Conservation (phyloP, 805 yeast species). For the Metschnikowia sp. region DNA sequence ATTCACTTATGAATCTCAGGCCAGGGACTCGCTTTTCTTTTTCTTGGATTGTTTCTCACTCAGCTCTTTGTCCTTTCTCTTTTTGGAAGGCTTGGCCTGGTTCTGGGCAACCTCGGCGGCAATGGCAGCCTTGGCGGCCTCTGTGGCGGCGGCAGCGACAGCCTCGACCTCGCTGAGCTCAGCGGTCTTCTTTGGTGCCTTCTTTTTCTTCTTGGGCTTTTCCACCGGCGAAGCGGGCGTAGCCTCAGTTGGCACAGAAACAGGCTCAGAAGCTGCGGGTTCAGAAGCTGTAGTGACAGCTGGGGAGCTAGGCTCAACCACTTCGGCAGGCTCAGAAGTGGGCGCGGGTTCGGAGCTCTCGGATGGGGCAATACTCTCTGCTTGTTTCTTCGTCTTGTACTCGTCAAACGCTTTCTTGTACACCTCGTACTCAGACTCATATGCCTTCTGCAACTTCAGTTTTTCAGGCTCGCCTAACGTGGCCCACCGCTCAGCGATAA, state of each 20-base stretch:
- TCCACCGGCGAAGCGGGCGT: neutral
- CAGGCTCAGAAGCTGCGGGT: constrained; percentile 2
- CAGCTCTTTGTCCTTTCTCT: constrained; percentile 17
- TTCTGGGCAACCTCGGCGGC: constrained; percentile 1
- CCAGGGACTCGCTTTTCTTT: constrained; percentile 15
- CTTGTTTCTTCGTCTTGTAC: constrained; percentile 29
- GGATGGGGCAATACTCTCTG: constrained; percentile 7
- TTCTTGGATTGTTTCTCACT: constrained; percentile 16
- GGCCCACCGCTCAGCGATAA: constrained; percentile 79
- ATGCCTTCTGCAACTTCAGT: constrained; percentile 62
- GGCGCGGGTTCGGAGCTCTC: neutral
- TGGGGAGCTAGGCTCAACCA: neutral
- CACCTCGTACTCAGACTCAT: constrained; percentile 43
- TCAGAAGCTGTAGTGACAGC: neutral
- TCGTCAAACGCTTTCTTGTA: constrained; percentile 33
- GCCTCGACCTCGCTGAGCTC: constrained; percentile 3
- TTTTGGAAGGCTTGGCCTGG: constrained; percentile 15
- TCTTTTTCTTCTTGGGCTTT: constrained; percentile 16
- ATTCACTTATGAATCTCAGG: neutral
- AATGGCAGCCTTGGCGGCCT: constrained; percentile 5
- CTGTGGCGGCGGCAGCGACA: constrained; percentile 6
- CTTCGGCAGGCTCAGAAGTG: neutral
- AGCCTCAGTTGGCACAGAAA: neutral
- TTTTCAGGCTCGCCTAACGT: constrained; percentile 66
- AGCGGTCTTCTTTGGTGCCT: constrained; percentile 8